Base-by-base conservation (phyloP, 495 filamentous ascomycete species). In the Tuber microsphaerosporum region DNA sequence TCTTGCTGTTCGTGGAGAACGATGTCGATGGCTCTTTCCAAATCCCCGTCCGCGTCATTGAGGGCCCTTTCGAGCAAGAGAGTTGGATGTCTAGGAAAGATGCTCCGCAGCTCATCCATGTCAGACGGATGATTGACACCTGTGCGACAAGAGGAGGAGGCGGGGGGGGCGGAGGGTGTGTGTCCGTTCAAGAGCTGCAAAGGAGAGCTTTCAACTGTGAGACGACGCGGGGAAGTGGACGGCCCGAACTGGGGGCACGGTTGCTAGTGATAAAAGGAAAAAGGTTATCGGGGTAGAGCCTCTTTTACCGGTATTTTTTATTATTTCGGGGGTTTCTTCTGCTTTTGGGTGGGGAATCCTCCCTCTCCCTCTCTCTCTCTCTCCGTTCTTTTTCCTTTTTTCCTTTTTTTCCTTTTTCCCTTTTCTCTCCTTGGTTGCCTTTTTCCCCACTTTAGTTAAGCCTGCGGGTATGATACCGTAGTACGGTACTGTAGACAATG, bases 41-140 rank as follows among this genome's bases (percentile, higher is more conserved):
- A 22, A 46, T 79, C 69, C 45, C 77, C 76, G 42, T n/a, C 44
- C 65, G 77, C 73, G 48, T 42, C 72, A 46, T 34, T 69, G 48
- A 79, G 78, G 42, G 77, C 77, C 61, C 73, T 76, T 65, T 61
- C 51, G 45, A 79, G 73, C 42, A 41, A 46, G 43, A n/a, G 51
- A 71, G 77, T 45, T 39, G 78, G 72, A 22, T 56, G 56, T 51
- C 65, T 73, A 68, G 70, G 51, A 69, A 79, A 79, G 76, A 79
- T 75, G 48, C 75, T 73, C 77, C 65, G 76, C 56, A 79, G 73
- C 34, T 69, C 34, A 75, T 79, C 77, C 77, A 79, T 79, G 73
- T 70, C 74, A 69, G 26, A 22, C 70, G 71, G 51, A 31, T 71
- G 65, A 22, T 37, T 71, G 71, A 39, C 61, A 20, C 70, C 70